Base-by-base conservation (phyloP, 345 rosid species). In the Garcia nutans region DNA sequence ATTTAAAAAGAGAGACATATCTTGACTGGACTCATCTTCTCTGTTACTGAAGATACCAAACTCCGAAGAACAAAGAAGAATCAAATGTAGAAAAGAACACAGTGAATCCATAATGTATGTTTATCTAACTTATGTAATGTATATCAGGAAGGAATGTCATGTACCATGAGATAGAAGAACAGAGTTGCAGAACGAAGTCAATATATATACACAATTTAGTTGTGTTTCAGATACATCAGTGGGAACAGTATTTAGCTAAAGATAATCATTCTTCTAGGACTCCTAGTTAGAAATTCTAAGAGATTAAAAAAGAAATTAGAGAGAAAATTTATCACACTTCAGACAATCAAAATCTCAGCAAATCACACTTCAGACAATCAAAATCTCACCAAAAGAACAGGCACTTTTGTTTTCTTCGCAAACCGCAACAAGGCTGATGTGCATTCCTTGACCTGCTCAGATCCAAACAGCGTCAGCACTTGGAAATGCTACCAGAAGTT, bases 351-450 rank as follows among this genome's bases (percentile, higher is more conserved):
- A n/a, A n/a, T n/a, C n/a, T n/a, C n/a, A n/a, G n/a, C n/a, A n/a
- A n/a, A 2, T 50, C 37, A 61, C 31, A 47, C 64, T n/a, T 20
- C n/a, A 76, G 68, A 66, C 33, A 63, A 65, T 66, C 49, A 33
- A 58, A 28, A 1, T 67, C 97, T 87, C 84, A 94, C 97, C 96
- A 95, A 81, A 82, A 95, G 83, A 74, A 95, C 93, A 62, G 97
- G 96, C 73, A 95, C 79, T 68, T 86, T 89, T 45, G 98, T 89
- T 78, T 83, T 87, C 85, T 93, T 95, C 9, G 99, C 94, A 87
- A 91, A 95, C 20, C 96, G 96, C 77, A 95, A 81, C 82, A 95
- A 81, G 11, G 97, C 88, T 75, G 94, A 88, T 74, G 99, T 91
- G 79, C 97, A 95, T 73, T 91, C 99, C 80, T 84, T 93, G 81